Base-by-base conservation (phyloP, 2,329 filamentous ascomycete genomes). In the Bipolaris oryzae region DNA sequence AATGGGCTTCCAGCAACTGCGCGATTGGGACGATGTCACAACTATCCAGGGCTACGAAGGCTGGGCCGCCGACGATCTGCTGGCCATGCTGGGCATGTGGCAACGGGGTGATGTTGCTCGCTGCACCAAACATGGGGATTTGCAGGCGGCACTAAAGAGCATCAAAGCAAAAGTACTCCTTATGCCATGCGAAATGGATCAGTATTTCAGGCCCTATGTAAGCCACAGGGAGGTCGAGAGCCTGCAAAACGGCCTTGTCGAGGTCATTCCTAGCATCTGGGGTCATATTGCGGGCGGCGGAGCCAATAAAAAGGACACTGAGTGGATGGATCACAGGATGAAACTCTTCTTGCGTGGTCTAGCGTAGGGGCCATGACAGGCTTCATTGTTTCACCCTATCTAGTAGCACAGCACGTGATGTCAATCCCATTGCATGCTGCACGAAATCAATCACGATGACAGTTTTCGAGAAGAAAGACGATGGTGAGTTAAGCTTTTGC, bases 271-370 rank as follows among this genome's bases (percentile, higher is more conserved):
- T 21, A 76, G 72, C 39, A 66, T 78, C 9, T 79, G 76, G 76
- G 77, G 78, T 1, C 77, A 79, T 60, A 60, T 80, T 20, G 77
- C 71, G 15, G 77, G 76, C 13, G 73, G 74, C 21, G 77, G 76
- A 5, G 68, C 68, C 15, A 76, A 74, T 7, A 61, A 69, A 23
- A 62, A 67, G 38, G 76, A 78, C 48, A 49, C 52, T 2, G 44
- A 56, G n/a, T 70, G 64, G 62, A 70, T 70, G 63, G 58, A 66
- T 34, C 28, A 50, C 18, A 51, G 38, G 21, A 69, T 69, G 18
- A 43, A 43, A 31, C 31, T 41, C n/a, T 60, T 64, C 28, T 28
- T 62, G 46, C 48, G 45, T 15, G 49, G 42, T 9, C 21, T 44
- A 7, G 44, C 21, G 9, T 57, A 50, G 41, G 33, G 28, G 7